phyloP scores from a whole-genome alignment of 108 stramenopile genomes.

The Aurantiochytrium sp. region DNA sequence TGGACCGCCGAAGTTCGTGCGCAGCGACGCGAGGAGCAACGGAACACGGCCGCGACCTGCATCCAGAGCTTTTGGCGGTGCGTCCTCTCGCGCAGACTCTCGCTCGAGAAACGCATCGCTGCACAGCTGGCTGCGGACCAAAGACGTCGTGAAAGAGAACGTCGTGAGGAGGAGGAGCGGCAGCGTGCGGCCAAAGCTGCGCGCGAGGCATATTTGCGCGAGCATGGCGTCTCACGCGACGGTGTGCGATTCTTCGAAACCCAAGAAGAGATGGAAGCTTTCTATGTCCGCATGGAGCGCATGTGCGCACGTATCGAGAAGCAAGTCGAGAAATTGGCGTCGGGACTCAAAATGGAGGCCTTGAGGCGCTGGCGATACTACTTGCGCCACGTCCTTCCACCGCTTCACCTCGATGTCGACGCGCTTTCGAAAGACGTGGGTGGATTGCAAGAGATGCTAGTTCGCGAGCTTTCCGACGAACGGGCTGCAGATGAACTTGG shows the following conservation, averaged over 20 bases:
- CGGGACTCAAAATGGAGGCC: not conserved
- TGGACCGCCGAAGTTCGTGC: not conserved
- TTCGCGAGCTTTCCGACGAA: not conserved
- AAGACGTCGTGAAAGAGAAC: not conserved
- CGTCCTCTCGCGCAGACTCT: not conserved
- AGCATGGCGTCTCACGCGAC: not conserved
- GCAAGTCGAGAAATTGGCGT: not conserved
- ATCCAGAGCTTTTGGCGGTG: not conserved
- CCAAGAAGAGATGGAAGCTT: not conserved
- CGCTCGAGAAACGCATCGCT: not conserved
- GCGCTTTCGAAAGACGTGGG: not conserved
- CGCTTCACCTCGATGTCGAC: not conserved
- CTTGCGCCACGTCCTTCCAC: not conserved
- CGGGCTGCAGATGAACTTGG: not conserved
- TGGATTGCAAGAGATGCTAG: not conserved
- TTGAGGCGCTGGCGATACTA: not conserved
- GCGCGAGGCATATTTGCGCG: not conserved
- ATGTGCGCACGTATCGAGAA: not conserved
- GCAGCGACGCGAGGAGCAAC: not conserved
- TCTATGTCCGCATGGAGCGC: not conserved
- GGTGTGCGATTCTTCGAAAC: not conserved
- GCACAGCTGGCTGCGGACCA: not conserved
- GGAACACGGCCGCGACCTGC: not conserved
- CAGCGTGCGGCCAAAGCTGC: not conserved
- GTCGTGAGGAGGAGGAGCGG: not conserved